Base-by-base conservation (phyloP, 2,329 filamentous ascomycete species). In the Diplodia corticola region DNA sequence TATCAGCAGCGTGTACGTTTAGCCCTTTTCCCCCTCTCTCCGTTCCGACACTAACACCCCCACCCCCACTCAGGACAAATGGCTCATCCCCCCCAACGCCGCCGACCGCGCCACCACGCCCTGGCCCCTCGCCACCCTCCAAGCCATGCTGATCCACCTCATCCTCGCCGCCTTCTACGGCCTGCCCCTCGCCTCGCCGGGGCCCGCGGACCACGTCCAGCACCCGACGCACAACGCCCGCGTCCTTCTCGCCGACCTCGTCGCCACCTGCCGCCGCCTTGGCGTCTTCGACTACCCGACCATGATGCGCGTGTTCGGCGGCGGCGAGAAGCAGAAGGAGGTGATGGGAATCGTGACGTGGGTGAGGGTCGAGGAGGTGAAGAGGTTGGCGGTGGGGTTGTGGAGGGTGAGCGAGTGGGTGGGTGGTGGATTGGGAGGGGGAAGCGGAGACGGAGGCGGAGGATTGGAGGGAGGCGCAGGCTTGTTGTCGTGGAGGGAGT, bases 111-210 rank as follows among this genome's bases (percentile, higher is more conserved):
- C 61, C 20, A 15, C n/a, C 22, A 9, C 49, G 12, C 26, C 40
- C 30, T 59, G 63, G 63, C 63, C 63, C 12, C 51, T 59, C 37
- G 51, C 28, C 26, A 65, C 63, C 37, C 28, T 35, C 63, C 51
- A 65, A 44, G 63, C 10, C 51, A 65, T 65, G 22, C 44, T 65
- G 17, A 53, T 65, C 26, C 44, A 40, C 51, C 35, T 57, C 53
- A 51, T 59, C 63, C 53, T 65, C 30, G 63, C 63, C 1, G n/a
- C 46, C 5, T 5, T 26, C 53, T 49, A 59, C 28, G 44, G 4
- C 26, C 26, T 61, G 17, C 57, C 57, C 13, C 57, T 61, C 26
- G 9, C 26, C 57, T 61, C 57, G 17, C 57, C 57, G 17, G n/a
- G n/a, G n/a, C n/a, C n/a, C n/a, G n/a, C n/a, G n/a, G n/a, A 35